Percentiles rank a stretch among this genome's conserved stretches.
Conservation (phyloP, 148 eudicot genomes). For the Polygonum aviculare region DNA sequence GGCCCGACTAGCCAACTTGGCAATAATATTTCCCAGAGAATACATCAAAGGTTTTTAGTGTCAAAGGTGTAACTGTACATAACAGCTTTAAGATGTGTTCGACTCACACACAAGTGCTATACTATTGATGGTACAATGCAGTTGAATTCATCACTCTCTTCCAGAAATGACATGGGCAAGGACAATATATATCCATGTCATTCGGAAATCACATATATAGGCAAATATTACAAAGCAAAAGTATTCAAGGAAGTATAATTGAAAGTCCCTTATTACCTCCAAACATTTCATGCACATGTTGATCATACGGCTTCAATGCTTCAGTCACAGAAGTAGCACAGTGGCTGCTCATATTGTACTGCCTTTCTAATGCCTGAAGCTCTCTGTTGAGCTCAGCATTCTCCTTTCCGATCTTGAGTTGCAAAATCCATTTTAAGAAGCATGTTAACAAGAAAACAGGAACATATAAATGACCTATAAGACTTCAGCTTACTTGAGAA, state of each 20-base stretch:
- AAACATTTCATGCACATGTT: conserved; percentile 3
- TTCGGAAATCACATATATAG: no score
- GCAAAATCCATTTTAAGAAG: neutral
- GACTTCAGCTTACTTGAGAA: conserved; percentile 34
- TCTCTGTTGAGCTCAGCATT: conserved; percentile 8
- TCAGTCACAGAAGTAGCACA: neutral
- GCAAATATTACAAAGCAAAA: neutral
- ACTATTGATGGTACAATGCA: neutral
- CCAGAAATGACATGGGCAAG: neutral
- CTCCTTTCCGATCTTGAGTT: conserved; percentile 12
- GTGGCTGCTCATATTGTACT: conserved; percentile 1
- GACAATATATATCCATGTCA: neutral
- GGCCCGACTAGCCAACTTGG: neutral
- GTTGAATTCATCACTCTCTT: neutral
- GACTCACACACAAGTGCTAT: neutral
- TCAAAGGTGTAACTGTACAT: neutral
- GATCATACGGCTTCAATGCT: neutral
- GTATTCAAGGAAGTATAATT: neutral
- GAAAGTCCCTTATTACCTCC: conserved; percentile 5
- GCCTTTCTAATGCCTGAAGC: conserved; percentile 10
- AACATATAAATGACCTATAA: neutral
- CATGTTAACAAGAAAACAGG: conserved; percentile 1
- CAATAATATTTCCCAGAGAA: neutral
- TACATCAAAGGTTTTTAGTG: neutral
- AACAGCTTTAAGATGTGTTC: neutral